Base-by-base conservation (phyloP, 192 early-diverging fungal genomes). In the Coemansia sp. region DNA sequence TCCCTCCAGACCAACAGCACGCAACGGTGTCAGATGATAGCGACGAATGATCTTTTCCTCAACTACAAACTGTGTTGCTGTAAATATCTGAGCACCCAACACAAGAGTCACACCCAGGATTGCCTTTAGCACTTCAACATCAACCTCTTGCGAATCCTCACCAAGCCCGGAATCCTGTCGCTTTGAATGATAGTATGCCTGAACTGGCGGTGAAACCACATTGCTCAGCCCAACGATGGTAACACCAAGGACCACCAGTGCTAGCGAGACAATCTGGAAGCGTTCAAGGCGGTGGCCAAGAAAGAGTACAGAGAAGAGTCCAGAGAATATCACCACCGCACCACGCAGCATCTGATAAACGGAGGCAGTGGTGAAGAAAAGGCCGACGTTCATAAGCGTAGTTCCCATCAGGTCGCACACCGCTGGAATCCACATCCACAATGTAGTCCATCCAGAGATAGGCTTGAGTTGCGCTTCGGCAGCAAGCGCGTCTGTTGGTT, bases 331-430 rank as follows among this genome's bases (percentile, higher is more conserved):
- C 19, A 99, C 95, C 42, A 98, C 92, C 3, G 91, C 90, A n/a
- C 97, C 97, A 26, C 97, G 89, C 37, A 98, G 85, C 97, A 96
- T 96, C 82, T 96, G 93, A 82, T 96, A 97, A 12, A 98, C 90
- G 2, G 91, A 94, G 1, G 94, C 93, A 6, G 91, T 85, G 40
- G 92, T 91, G 68, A 92, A 94, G 62, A 99, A 88, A 62, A 99
- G 80, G n/a, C 97, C 97, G 41, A 99, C 90, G 70, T 96, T 99
- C 97, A 99, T 99, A 32, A 99, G 78, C 21, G 89, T 90, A 9
- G 91, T 92, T 40, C 87, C 88, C n/a, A 83, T 75, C 64, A 92
- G 77, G 78, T 92, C 91, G 74, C 88, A 92, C 12, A 85, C 67
- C 0, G 91, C 89, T 3, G 91, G 91, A 9, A 92, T 48, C 85